Percentiles rank a stretch among this genome's conserved stretches.
Evolutionary conservation across 768 basidiomycete genomes (phyloP).

Genomic region (Lentinula raphanica): DNA sequence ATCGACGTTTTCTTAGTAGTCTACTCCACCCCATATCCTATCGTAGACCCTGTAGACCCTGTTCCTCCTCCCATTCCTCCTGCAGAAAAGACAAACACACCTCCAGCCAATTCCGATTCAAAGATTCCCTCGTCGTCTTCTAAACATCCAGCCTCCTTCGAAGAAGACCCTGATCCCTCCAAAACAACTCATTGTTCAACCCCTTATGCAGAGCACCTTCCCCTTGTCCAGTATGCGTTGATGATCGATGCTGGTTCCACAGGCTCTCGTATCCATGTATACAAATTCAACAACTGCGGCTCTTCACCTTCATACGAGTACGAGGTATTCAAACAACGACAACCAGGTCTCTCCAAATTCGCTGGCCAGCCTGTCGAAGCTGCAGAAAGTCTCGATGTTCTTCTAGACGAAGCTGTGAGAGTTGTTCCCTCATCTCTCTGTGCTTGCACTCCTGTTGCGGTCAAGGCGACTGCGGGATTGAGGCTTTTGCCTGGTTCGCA

Average conservation of each 20-base stretch:
- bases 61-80: slow-evolving; percentile 1
- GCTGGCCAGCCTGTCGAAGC: slow-evolving; percentile 57
- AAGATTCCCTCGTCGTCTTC: slow-evolving; percentile 7
- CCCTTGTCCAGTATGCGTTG: slow-evolving; percentile 85
- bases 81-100: background rate
- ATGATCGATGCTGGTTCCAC: slow-evolving; percentile 99
- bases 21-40: background rate
- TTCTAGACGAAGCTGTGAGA: slow-evolving; percentile 75
- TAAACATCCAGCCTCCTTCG: slow-evolving; percentile 50
- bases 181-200: slow-evolving; percentile 68
- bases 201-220: slow-evolving; percentile 41
- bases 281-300: slow-evolving; percentile 94
- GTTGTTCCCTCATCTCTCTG: slow-evolving; percentile 67
- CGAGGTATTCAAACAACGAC: slow-evolving; percentile 82
- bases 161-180: slow-evolving; percentile 68
- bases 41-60: background rate
- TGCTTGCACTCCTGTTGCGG: slow-evolving; percentile 63
- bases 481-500: slow-evolving; percentile 49
- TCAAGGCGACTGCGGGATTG: slow-evolving; percentile 71
- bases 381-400: slow-evolving; percentile 69
- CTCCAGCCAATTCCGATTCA: slow-evolving; percentile 9
- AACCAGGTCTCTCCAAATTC: slow-evolving; percentile 75
- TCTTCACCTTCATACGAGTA: slow-evolving; percentile 79
- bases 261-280: slow-evolving; percentile 94
- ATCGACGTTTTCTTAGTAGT: background rate